Evolutionary conservation across 371 early-diverging fungal species (phyloP).

Genomic region (Actinomortierella wolfii): DNA sequence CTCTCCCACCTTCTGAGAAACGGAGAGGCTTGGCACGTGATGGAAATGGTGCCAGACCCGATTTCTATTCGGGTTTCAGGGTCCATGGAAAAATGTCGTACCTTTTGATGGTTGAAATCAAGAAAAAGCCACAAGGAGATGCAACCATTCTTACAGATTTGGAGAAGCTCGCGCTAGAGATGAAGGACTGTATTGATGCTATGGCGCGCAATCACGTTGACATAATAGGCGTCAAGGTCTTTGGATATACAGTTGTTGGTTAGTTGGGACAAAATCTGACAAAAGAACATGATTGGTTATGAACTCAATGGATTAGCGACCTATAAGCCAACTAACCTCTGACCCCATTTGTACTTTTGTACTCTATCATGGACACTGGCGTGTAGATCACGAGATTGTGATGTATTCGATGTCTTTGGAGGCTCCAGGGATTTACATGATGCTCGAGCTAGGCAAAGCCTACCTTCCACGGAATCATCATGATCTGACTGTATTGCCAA

Average conservation of each 20-base stretch:
- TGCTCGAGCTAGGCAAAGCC: slow-evolving; percentile 1
- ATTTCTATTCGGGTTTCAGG: slow-evolving; percentile 3
- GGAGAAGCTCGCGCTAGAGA: slow-evolving; percentile 6
- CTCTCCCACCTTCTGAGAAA: slow-evolving; percentile 8
- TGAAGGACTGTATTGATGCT: slow-evolving; percentile 5
- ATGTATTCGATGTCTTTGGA: slow-evolving; percentile 6
- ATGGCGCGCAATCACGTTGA: slow-evolving; percentile 1
- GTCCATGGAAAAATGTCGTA: slow-evolving; percentile 3
- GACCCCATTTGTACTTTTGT: neutral
- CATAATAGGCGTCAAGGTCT: neutral
- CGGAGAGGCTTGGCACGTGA: neutral
- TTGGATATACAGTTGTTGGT: slow-evolving; percentile 8
- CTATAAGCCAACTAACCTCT: slow-evolving; percentile 1
- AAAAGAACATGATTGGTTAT: neutral
- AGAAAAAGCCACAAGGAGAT: slow-evolving; percentile 5
- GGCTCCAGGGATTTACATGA: slow-evolving; percentile 5
- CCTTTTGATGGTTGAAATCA: slow-evolving; percentile 10
- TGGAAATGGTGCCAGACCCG: slow-evolving; percentile 6
- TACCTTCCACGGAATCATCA: slow-evolving; percentile 7
- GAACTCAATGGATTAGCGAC: neutral
- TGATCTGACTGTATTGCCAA: slow-evolving; percentile 3
- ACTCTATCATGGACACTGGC: too few relatives aligned
- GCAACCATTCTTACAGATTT: neutral
- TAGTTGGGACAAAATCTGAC: too few relatives aligned
- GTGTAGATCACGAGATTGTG: neutral